A percentile compares a stretch with the other conserved stretches of the same genome.
phyloP scores from a whole-genome alignment of 164 flowering plant species.

The Liriodendron chinense region DNA sequence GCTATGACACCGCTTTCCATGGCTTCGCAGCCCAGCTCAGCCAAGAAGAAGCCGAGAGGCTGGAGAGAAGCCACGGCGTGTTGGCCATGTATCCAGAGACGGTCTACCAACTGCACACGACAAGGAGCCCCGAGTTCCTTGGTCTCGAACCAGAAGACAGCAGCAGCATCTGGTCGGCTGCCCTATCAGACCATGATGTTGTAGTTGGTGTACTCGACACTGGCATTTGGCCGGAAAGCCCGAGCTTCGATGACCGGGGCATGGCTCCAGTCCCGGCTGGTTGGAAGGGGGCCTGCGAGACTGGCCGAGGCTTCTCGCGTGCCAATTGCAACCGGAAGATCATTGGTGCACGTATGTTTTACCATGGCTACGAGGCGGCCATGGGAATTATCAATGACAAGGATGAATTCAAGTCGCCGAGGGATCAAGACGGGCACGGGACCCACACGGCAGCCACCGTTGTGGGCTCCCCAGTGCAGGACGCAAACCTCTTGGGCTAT shows the following conservation, averaged over 20 bases:
- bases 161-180: conserved; percentile 38
- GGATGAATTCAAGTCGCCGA: conserved; percentile 65
- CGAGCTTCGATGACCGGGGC: conserved; percentile 71
- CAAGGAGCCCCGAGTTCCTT: conserved; percentile 78
- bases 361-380: conserved; percentile 69
- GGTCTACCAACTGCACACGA: conserved; percentile 71
- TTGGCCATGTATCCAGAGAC: conserved; percentile 54
- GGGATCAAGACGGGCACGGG: conserved; percentile 95
- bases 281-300: conserved; percentile 76
- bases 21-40: conserved; percentile 73
- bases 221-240: conserved; percentile 87
- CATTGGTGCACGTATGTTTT: conserved; percentile 75
- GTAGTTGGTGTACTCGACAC: conserved; percentile 84
- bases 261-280: conserved; percentile 45
- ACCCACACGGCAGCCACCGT: conserved; percentile 89
- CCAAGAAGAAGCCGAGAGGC: conserved; percentile 48
- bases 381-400: conserved; percentile 55
- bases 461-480: conserved; percentile 63
- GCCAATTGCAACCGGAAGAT: conserved; percentile 66
- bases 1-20: conserved; percentile 66
- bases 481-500: conserved; percentile 72
- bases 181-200: conserved; percentile 43
- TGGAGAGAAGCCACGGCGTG: conserved; percentile 52
- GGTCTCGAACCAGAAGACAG: conserved; percentile 50
- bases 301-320: conserved; percentile 37